A percentile compares a stretch with the other conserved stretches of the same genome.
phyloP scores from a whole-genome alignment of 352 stramenopile species.

The Ophiocytium majus region DNA sequence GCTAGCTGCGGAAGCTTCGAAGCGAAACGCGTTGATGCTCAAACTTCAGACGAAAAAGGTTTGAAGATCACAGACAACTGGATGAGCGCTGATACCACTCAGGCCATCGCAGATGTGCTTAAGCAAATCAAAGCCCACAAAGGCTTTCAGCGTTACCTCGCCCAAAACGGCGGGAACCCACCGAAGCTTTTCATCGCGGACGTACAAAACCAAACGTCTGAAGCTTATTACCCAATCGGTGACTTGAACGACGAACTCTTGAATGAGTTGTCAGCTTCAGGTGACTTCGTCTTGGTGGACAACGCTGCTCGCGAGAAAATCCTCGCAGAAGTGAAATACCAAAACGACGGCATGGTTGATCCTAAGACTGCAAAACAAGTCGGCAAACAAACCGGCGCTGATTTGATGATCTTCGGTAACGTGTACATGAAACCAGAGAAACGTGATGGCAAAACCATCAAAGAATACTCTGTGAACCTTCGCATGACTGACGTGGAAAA shows the following conservation, averaged over 20 bases:
- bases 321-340: background rate
- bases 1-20: background rate
- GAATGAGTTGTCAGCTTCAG: slow-evolving; percentile 1
- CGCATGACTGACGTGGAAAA: background rate
- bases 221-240: slow-evolving; percentile 14
- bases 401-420: slow-evolving; percentile 12
- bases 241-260: slow-evolving; percentile 12
- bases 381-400: background rate
- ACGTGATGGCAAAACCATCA: slow-evolving; percentile 15
- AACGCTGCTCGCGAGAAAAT: background rate
- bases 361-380: background rate
- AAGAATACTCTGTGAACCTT: slow-evolving; percentile 5
- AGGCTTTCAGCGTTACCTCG: background rate
- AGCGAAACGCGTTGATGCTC: slow-evolving; percentile 6
- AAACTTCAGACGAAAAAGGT: slow-evolving; percentile 2
- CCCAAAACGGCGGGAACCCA: background rate
- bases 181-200: background rate
- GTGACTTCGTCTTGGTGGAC: background rate
- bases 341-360: slow-evolving; percentile 12
- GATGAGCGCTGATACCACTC: slow-evolving; percentile 14
- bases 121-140: background rate
- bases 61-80: slow-evolving; percentile 1
- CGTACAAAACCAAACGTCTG: slow-evolving; percentile 12
- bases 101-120: background rate
- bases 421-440: slow-evolving; percentile 9